Conservation (phyloP, 1,284 basidiomycete species). For the Bondarzewia mesenterica region DNA sequence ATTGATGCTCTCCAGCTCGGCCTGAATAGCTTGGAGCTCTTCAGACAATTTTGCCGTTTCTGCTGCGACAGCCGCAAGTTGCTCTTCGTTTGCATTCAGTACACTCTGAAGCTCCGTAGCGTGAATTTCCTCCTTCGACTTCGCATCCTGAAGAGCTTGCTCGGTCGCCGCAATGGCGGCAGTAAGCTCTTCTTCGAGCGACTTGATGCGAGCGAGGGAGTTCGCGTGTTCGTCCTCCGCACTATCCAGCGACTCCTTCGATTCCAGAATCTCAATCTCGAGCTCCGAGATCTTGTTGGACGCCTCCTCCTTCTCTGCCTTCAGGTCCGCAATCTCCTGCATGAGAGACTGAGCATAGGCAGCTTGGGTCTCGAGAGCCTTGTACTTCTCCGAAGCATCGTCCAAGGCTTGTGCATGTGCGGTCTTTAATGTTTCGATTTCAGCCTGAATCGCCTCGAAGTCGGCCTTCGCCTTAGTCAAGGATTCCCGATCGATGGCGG, state of each 20-base stretch:
- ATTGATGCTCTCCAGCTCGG: conserved; percentile 35
- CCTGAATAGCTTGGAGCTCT: conserved; percentile 38
- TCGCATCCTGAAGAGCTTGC: conserved; percentile 43
- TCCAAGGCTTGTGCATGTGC: conserved; percentile 41
- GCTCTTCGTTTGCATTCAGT: conserved; percentile 36
- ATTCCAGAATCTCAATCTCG: conserved; percentile 72
- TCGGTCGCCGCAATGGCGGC: conserved; percentile 40
- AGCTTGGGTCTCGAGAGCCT: conserved; percentile 35
- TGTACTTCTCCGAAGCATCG: conserved; percentile 36
- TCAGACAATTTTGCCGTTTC: conserved; percentile 37
- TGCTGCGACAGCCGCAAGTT: conserved; percentile 34
- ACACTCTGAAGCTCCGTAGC: conserved; percentile 32
- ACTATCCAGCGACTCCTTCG: conserved; percentile 63
- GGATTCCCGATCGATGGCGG: conserved; percentile 53
- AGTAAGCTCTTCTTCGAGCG: conserved; percentile 43
- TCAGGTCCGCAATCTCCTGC: conserved; percentile 47
- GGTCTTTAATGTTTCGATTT: conserved; percentile 41
- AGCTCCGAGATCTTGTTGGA: conserved; percentile 71
- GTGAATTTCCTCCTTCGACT: conserved; percentile 41
- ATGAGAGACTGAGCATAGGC: conserved; percentile 37
- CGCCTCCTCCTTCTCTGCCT: conserved; percentile 65
- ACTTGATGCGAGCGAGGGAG: conserved; percentile 37
- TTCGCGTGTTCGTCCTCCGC: conserved; percentile 50
- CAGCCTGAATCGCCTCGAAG: conserved; percentile 46
- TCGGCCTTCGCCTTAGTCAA: conserved; percentile 58